Evolutionary conservation across 306 rosid genomes (phyloP).

Genomic region (Spatholobus suberectus): DNA sequence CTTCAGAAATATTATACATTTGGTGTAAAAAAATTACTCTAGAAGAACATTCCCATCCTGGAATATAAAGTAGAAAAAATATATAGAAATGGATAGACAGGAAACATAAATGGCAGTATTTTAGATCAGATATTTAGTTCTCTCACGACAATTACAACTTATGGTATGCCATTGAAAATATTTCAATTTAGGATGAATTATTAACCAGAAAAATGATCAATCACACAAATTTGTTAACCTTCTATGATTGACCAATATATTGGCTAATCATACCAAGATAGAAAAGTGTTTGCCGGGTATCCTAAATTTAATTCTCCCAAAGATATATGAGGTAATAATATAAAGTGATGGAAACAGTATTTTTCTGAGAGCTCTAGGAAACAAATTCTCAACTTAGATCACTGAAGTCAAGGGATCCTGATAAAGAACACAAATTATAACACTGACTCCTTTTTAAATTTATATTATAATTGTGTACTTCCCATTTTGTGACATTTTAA

Average conservation of each 20-base stretch:
- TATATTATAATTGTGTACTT: background rate
- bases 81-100: background rate
- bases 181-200: background rate
- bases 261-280: background rate
- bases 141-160: background rate
- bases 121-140: background rate
- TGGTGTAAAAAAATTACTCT: background rate
- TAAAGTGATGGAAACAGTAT: background rate
- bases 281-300: background rate
- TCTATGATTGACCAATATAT: background rate
- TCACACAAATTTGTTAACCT: background rate
- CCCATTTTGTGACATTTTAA: background rate
- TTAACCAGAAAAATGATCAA: background rate
- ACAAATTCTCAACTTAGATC: background rate
- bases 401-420: background rate
- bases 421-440: conserved; percentile 1
- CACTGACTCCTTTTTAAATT: background rate
- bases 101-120: background rate
- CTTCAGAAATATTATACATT: background rate
- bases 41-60: background rate
- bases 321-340: background rate
- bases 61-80: conserved; percentile 4
- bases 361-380: background rate
- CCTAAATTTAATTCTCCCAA: background rate
- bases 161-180: background rate